phyloP scores from a whole-genome alignment of 2,329 filamentous ascomycete species.

The Periconia macrospinosa region DNA sequence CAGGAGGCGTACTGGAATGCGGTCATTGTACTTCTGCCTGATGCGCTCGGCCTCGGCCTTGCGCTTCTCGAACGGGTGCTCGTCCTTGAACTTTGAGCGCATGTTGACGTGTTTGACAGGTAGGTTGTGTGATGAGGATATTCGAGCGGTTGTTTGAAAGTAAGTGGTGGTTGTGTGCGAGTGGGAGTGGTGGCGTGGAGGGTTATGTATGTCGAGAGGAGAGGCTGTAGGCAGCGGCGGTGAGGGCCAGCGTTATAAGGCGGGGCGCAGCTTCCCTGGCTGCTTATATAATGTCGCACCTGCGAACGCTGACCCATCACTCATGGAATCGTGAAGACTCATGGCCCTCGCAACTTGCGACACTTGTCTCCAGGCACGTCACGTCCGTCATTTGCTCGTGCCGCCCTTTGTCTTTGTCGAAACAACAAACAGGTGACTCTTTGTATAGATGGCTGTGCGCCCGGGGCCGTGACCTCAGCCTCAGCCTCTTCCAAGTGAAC shows the following conservation, averaged over 20 bases:
- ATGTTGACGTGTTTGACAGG: constrained; percentile 54
- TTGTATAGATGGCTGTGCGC: constrained; percentile 10
- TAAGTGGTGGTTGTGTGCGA: constrained; percentile 4
- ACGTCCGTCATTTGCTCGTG: background rate
- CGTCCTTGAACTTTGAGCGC: constrained; percentile 99
- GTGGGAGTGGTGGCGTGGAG: constrained; percentile 20
- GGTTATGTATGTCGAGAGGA: constrained; percentile 22
- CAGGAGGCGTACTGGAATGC: constrained; percentile 80
- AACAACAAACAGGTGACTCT: constrained; percentile 25
- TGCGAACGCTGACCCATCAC: background rate
- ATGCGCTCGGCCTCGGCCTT: constrained; percentile 99
- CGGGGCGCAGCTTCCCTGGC: constrained; percentile 19
- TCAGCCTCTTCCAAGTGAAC: background rate
- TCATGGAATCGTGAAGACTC: background rate
- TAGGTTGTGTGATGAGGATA: constrained; percentile 10
- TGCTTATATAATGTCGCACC: constrained; percentile 10
- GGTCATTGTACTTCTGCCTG: constrained; percentile 97
- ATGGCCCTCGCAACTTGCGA: background rate
- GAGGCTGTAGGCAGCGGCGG: constrained; percentile 27
- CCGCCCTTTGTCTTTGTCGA: constrained; percentile 5
- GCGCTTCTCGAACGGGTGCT: constrained; percentile 99
- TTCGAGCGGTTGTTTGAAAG: background rate
- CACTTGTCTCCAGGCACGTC: background rate
- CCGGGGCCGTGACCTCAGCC: background rate
- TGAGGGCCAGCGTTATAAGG: constrained; percentile 34